A percentile compares a stretch with the other conserved stretches of the same genome.
These are phyloP conservation scores for Russula brevipes DNA, from an alignment of 768 basidiomycete species.

Conservation along the genomic window DNA sequence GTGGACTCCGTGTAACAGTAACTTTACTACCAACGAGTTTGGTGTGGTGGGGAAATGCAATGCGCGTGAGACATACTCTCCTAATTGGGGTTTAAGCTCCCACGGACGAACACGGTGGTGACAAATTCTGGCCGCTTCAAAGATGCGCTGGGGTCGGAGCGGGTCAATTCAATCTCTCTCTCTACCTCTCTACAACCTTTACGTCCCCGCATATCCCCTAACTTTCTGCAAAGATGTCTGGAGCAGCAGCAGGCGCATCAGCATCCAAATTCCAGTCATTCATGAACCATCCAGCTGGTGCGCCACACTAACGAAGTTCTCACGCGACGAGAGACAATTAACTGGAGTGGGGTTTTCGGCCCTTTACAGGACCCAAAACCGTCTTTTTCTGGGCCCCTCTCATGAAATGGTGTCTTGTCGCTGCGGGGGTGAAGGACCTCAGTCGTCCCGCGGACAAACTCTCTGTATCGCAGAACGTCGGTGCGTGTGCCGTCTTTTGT, in stretches of 20 bases:
- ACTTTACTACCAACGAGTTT: too few species aligned
- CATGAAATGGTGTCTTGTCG: constrained; percentile 91
- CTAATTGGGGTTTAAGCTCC: background rate
- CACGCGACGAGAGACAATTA: background rate
- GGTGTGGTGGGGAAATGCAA: too few species aligned
- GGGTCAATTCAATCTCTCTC: background rate
- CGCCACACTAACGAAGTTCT: constrained; percentile 25
- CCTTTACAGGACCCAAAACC: constrained; percentile 66
- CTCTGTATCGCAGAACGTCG: constrained; percentile 87
- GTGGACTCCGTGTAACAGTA: too few species aligned
- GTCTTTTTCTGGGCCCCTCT: constrained; percentile 98
- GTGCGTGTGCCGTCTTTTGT: constrained; percentile 41
- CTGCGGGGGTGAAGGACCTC: constrained; percentile 80
- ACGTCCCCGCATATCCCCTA: background rate
- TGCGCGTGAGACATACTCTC: background rate
- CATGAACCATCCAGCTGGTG: constrained; percentile 93
- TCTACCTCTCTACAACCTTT: background rate
- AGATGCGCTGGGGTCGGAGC: constrained; percentile 9
- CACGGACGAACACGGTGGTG: background rate
- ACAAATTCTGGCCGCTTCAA: background rate
- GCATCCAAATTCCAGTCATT: constrained; percentile 77
- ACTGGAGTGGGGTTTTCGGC: constrained; percentile 13
- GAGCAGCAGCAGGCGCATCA: constrained; percentile 69
- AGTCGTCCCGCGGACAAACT: constrained; percentile 89
- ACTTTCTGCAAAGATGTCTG: constrained; percentile 55